Percentiles rank a stretch among this genome's conserved stretches.
Conservation (phyloP, 2,329 filamentous ascomycete genomes). For the Penicillium sp. region DNA sequence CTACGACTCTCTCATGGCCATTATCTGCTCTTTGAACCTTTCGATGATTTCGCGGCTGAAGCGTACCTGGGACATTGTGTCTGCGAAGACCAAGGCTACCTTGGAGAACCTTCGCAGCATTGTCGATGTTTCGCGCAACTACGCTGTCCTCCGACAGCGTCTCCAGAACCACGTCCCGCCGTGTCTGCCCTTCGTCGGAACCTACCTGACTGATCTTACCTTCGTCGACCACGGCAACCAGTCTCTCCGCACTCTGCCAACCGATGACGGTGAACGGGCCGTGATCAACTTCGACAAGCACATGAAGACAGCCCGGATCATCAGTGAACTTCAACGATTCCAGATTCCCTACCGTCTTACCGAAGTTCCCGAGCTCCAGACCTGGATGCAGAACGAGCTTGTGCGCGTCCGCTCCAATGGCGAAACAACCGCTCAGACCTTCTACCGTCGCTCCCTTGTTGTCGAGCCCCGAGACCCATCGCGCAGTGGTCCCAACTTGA, state of each 20-base stretch:
- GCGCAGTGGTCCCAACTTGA: slow-evolving; percentile 15
- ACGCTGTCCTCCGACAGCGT: slow-evolving; percentile 78
- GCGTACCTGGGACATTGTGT: slow-evolving; percentile 89
- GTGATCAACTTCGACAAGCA: slow-evolving; percentile 99
- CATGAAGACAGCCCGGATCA: slow-evolving; percentile 89
- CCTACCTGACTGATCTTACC: slow-evolving; percentile 93
- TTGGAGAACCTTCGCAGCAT: slow-evolving; percentile 79
- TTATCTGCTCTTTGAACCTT: slow-evolving; percentile 89
- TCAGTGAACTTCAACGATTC: slow-evolving; percentile 92
- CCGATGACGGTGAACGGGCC: slow-evolving; percentile 64
- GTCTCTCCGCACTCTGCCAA: slow-evolving; percentile 73
- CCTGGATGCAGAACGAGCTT: slow-evolving; percentile 86
- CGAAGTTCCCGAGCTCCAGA: slow-evolving; percentile 83
- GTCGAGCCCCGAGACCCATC: slow-evolving; percentile 65
- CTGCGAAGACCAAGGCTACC: slow-evolving; percentile 75
- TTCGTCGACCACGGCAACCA: slow-evolving; percentile 96
- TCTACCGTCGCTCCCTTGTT: slow-evolving; percentile 80
- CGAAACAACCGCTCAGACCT: slow-evolving; percentile 63
- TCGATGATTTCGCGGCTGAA: slow-evolving; percentile 86
- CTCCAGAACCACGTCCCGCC: slow-evolving; percentile 85
- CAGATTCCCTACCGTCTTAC: slow-evolving; percentile 87
- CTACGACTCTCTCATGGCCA: slow-evolving; percentile 95
- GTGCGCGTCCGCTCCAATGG: slow-evolving; percentile 68
- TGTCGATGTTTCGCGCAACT: slow-evolving; percentile 87
- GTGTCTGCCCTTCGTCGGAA: slow-evolving; percentile 92